Conservation (phyloP, 164 flowering plant species). For the Cinnamomum chago region DNA sequence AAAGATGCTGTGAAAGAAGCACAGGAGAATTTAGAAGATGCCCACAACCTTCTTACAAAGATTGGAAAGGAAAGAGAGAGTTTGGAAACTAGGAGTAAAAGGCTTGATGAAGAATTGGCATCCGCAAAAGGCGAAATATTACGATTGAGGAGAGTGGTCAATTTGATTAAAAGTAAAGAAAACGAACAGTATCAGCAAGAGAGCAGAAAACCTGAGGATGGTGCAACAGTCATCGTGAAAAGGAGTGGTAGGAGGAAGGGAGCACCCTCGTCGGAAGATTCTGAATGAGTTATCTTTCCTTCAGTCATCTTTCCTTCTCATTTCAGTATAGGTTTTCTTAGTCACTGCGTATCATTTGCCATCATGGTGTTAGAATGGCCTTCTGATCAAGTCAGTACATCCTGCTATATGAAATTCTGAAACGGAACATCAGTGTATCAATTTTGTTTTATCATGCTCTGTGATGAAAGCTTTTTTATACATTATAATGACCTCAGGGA, state of each 20-base stretch:
- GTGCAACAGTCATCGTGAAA: constrained; percentile 35
- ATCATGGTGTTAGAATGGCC: not conserved
- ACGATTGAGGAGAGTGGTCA: constrained; percentile 50
- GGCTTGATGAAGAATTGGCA: constrained; percentile 70
- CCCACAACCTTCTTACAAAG: constrained; percentile 58
- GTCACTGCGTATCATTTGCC: not conserved
- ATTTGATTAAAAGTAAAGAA: constrained; percentile 27
- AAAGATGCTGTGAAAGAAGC: constrained; percentile 51
- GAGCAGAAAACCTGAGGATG: constrained; percentile 20
- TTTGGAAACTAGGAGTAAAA: constrained; percentile 58
- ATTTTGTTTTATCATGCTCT: not conserved
- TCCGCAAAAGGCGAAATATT: constrained; percentile 83
- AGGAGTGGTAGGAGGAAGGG: constrained; percentile 42
- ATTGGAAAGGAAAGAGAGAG: constrained; percentile 76
- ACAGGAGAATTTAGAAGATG: constrained; percentile 78
- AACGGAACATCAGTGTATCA: not conserved
- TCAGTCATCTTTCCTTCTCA: not conserved
- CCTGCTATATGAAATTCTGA: too few relatives aligned
- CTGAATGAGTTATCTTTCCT: not conserved
- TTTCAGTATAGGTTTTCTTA: not conserved
- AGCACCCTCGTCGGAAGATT: constrained; percentile 15
- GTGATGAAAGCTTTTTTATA: too few relatives aligned
- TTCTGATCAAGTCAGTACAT: not conserved
- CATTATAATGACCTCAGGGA: not conserved
- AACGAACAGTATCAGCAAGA: constrained; percentile 25